Percentiles rank a stretch among this genome's conserved stretches.
Conservation (phyloP, 495 filamentous ascomycete genomes). For the Lepraria neglecta region DNA sequence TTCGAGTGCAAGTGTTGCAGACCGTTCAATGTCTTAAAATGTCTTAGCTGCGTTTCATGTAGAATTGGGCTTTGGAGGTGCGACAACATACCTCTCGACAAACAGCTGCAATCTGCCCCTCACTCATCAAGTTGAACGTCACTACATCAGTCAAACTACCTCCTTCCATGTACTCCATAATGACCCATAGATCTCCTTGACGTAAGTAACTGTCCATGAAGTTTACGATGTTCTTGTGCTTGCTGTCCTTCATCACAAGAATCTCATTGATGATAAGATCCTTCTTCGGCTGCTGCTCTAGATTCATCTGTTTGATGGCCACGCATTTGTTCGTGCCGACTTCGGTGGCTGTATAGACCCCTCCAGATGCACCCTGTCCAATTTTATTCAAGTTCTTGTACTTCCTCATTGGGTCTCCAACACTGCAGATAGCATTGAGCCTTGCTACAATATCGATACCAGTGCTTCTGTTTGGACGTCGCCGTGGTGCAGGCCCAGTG, state of each 20-base stretch:
- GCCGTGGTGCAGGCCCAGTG: constrained; percentile 49
- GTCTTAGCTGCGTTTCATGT: constrained; percentile 13
- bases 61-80: neutral
- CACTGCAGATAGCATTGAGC: constrained; percentile 80
- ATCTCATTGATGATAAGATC: constrained; percentile 99
- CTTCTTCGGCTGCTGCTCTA: constrained; percentile 97
- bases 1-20: constrained; percentile 95
- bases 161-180: constrained; percentile 99
- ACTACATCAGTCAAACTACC: constrained; percentile 97
- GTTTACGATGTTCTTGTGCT: constrained; percentile 97
- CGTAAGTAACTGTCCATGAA: constrained; percentile 95
- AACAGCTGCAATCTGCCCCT: constrained; percentile 92
- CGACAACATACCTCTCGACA: constrained; percentile 69
- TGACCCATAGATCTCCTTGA: constrained; percentile 87
- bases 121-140: constrained; percentile 97
- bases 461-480: constrained; percentile 69
- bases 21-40: constrained; percentile 66
- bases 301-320: constrained; percentile 99
- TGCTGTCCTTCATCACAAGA: constrained; percentile 97
- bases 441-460: constrained; percentile 75
- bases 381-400: constrained; percentile 91
- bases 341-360: constrained; percentile 90
- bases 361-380: constrained; percentile 93
- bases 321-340: constrained; percentile 76
- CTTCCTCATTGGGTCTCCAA: constrained; percentile 77